Percentiles rank a stretch among this genome's conserved stretches.
phyloP scores from a whole-genome alignment of 2,329 filamentous ascomycete genomes.

The Metarhizium rileyi region DNA sequence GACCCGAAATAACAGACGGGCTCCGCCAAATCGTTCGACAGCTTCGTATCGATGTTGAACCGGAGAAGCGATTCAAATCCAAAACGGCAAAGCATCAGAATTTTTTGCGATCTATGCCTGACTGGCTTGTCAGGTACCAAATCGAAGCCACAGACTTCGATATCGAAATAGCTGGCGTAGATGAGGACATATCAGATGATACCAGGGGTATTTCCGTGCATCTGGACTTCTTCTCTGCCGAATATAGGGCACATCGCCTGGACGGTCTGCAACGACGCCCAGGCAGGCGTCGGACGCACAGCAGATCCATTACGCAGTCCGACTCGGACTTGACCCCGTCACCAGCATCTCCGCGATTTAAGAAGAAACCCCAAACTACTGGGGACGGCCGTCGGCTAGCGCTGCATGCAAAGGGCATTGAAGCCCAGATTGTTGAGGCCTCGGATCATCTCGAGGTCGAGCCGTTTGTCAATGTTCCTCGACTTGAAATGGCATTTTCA shows the following conservation, averaged over 20 bases:
- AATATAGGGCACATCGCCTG: slow-evolving; percentile 76
- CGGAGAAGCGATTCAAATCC: slow-evolving; percentile 41
- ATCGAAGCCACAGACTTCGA: slow-evolving; percentile 85
- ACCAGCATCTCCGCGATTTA: slow-evolving; percentile 26
- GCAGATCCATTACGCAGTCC: slow-evolving; percentile 56
- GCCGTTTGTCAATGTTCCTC: slow-evolving; percentile 75
- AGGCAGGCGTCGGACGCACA: slow-evolving; percentile 62
- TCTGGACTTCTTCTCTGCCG: slow-evolving; percentile 75
- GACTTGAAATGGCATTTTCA: slow-evolving; percentile 77
- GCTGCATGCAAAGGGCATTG: slow-evolving; percentile 72
- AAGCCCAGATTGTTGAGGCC: slow-evolving; percentile 84
- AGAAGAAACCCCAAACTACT: slow-evolving; percentile 44
- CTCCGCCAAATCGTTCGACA: slow-evolving; percentile 85
- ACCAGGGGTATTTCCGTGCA: slow-evolving; percentile 78
- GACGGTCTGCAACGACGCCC: slow-evolving; percentile 49
- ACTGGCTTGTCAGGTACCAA: slow-evolving; percentile 76
- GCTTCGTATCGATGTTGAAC: slow-evolving; percentile 60
- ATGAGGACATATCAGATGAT: slow-evolving; percentile 71
- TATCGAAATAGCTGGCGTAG: slow-evolving; percentile 81
- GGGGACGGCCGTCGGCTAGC: slow-evolving; percentile 75
- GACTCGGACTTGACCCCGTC: slow-evolving; percentile 51
- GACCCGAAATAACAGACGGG: slow-evolving; percentile 86
- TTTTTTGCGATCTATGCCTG: slow-evolving; percentile 67
- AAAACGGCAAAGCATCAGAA: slow-evolving; percentile 47
- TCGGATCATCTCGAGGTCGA: slow-evolving; percentile 76